Evolutionary conservation across 2,329 filamentous ascomycete genomes (phyloP).

Genomic region (Trichoderma pleuroti): DNA sequence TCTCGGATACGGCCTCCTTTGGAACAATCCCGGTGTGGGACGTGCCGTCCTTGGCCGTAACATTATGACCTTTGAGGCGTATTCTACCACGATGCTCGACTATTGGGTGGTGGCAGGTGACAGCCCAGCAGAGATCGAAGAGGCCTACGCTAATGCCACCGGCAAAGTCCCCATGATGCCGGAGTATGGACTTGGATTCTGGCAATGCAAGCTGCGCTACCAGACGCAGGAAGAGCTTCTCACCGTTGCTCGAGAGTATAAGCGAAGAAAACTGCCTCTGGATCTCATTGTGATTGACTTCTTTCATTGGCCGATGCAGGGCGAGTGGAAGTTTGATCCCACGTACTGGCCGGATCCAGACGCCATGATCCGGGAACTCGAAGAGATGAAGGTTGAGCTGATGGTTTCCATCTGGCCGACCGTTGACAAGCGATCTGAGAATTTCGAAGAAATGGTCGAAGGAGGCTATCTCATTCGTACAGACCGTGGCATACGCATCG

Average conservation of each 20-base stretch:
- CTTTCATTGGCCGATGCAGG: constrained; percentile 65
- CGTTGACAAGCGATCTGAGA: background rate
- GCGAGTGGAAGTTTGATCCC: constrained; percentile 65
- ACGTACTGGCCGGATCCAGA: constrained; percentile 64
- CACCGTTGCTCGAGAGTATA: background rate
- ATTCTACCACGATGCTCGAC: background rate
- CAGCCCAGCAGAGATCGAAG: background rate
- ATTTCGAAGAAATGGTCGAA: background rate
- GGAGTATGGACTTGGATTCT: background rate
- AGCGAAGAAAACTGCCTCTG: constrained; percentile 34
- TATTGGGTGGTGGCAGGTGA: background rate
- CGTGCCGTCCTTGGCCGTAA: background rate
- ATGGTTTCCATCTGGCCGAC: background rate
- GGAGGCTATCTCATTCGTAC: background rate
- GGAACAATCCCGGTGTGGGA: background rate
- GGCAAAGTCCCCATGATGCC: background rate
- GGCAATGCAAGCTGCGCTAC: background rate
- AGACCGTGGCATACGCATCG: background rate
- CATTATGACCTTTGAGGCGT: background rate
- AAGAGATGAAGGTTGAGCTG: background rate
- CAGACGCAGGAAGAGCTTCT: background rate
- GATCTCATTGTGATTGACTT: constrained; percentile 66
- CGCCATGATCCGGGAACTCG: constrained; percentile 50
- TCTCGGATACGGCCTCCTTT: background rate
- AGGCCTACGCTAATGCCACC: background rate